Evolutionary conservation across 2,329 filamentous ascomycete genomes (phyloP), one percentile per base, ranked within the genome.

Genomic region (Colletotrichum godetiae): DNA sequence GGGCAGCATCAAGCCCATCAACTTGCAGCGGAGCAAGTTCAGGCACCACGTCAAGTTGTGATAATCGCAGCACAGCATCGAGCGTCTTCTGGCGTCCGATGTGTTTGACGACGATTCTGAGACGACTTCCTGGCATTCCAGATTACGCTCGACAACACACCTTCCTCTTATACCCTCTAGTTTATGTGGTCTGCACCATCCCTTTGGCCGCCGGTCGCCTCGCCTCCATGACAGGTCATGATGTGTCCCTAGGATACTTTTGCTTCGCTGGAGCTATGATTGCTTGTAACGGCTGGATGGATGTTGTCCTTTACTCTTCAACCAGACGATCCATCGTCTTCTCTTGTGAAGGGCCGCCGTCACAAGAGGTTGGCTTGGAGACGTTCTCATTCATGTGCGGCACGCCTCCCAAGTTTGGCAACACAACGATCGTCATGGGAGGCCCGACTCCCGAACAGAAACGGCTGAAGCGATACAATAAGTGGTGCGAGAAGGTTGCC

Each of bases 181-280:
- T 93, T 75, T 94, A 94, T 79, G 86, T 93, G 7, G 76, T 92
- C n/a, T 92, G 92, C 78, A 94, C 92, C 0, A 85, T 91, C 0
- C 92, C 92, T 0, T 84, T 94, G 0, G 91, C 91, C 5, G 85
- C 89, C 0, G 90, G 91, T 15, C 88, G 92, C 72, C 91, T 93
- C 77, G 87, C 88, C 19, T 87, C 87, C 24, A 92, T 93, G 88
- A 86, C 88, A 0, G 88, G 89, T 1, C 81, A 83, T 11, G 62
- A 82, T 0, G 84, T 91, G 4, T 85, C 88, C 0, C 82, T 90
- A 0, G 81, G 79, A 0, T 92, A 89, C 78, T 92, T 91, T 78
- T 88, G 87, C 78, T 85, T 91, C 12, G 88, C 90, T 0, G 91
- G 90, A 1, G 84, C 86, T 1, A 86, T 92, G 80, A 89, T 92